Conservation (phyloP, 2,329 filamentous ascomycete species). For the Stagonosporopsis tanaceti region DNA sequence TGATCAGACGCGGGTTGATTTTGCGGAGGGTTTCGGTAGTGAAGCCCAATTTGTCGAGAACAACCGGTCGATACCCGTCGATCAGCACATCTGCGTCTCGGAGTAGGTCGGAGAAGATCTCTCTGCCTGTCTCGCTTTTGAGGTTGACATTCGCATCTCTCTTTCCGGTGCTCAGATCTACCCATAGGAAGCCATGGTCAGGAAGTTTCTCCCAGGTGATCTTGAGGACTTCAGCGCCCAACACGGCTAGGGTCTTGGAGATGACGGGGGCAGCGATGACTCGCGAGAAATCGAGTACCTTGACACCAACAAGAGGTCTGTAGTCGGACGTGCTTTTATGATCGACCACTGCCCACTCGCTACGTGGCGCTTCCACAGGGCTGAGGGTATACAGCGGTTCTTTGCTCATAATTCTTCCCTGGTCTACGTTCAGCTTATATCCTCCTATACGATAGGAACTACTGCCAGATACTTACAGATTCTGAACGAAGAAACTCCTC, state of each 20-base stretch:
- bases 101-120: background rate
- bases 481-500: background rate
- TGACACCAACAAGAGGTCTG: constrained; percentile 1
- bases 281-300: background rate
- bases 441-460: background rate
- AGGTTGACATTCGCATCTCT: constrained; percentile 1
- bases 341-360: background rate
- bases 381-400: background rate
- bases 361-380: background rate
- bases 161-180: background rate
- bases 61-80: background rate
- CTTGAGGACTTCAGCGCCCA: background rate
- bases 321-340: background rate
- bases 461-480: background rate
- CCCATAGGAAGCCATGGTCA: background rate
- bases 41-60: background rate
- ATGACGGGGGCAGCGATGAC: background rate
- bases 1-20: constrained; percentile 1
- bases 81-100: background rate
- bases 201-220: background rate
- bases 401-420: background rate
- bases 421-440: background rate
- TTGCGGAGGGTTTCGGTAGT: background rate
- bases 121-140: background rate
- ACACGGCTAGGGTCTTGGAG: background rate